Base-by-base conservation (phyloP, 116 monocot species). In the Posidonia oceanica region DNA sequence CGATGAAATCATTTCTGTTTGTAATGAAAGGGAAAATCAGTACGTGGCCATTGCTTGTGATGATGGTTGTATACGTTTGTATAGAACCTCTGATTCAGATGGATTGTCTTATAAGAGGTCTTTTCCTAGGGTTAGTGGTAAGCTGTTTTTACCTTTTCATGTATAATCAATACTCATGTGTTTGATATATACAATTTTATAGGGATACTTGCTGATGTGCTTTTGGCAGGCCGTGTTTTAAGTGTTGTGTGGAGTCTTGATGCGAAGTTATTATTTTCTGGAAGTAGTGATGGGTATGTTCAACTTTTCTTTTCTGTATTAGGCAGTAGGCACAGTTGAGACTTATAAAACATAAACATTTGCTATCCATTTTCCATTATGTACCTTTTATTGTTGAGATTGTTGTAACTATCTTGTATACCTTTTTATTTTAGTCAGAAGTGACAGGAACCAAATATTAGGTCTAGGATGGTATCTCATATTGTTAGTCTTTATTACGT, bases 21-120 rank as follows among this genome's bases (percentile, higher is more conserved):
- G 7, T 78, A 29, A 71, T 81, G 78, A 62, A 66, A 71, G 21
- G 61, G 74, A 71, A 37, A 75, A 74, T 61, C 77, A 77, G 64
- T 82, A 81, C 5, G 66, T 99, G 60, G 99, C 94, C 15, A 59
- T 99, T 81, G 99, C 99, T 14, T 99, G 99, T 80, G 91, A 91
- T 78, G 99, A 99, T 86, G 94, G 99, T n/a, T 99, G 87, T 53
- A 54, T 99, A n/a, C 87, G 94, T 17, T 66, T 94, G 64, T 99
- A 90, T 76, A 51, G 41, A 74, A 55, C 65, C 14, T 82, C 86
- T 66, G 88, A 80, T 64, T 66, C 69, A 36, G 83, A 84, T 77
- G 81, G 66, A 36, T 55, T 99, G 74, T 75, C 80, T 74, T 94
- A 90, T 75, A 79, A 21, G 42, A 81, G 99, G 58, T 79, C 93